Conservation (phyloP, 805 yeast genomes). For the Schizosaccharomyces lindneri region DNA sequence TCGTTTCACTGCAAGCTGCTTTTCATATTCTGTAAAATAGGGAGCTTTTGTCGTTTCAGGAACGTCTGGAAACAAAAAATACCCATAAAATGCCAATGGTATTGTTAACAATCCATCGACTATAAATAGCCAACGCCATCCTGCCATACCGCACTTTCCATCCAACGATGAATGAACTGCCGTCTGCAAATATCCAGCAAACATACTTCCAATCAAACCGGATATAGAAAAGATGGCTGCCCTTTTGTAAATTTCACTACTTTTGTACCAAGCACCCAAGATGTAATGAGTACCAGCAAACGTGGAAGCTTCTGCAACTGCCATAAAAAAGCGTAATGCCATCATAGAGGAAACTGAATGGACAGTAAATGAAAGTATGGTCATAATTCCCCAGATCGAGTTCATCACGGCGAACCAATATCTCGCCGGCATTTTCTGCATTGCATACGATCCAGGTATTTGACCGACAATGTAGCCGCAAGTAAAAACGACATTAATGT, state of each 20-base stretch:
- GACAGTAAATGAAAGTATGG: conserved; percentile 24
- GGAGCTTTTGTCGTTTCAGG: conserved; percentile 22
- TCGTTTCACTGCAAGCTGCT: neutral
- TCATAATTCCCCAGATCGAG: conserved; percentile 23
- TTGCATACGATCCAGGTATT: conserved; percentile 25
- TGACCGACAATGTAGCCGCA: conserved; percentile 27
- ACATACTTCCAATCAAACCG: conserved; percentile 1
- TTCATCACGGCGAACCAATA: conserved; percentile 24
- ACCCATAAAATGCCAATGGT: conserved; percentile 21
- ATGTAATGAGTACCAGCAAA: conserved; percentile 9
- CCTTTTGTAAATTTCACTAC: conserved; percentile 25
- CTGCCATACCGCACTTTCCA: conserved; percentile 18
- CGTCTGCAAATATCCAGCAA: conserved; percentile 29
- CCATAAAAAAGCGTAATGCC: conserved; percentile 23
- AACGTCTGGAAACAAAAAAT: conserved; percentile 26
- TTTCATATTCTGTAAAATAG: neutral
- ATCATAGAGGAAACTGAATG: conserved; percentile 21
- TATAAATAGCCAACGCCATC: conserved; percentile 34
- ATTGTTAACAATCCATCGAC: conserved; percentile 33
- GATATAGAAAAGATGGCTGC: conserved; percentile 10
- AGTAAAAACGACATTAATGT: conserved; percentile 25
- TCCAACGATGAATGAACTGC: conserved; percentile 25
- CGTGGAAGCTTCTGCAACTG: neutral
- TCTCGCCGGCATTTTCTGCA: conserved; percentile 26
- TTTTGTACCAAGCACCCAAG: conserved; percentile 31